phyloP scores from a whole-genome alignment of 179 eudicot species.

The Carnegiea gigantea region DNA sequence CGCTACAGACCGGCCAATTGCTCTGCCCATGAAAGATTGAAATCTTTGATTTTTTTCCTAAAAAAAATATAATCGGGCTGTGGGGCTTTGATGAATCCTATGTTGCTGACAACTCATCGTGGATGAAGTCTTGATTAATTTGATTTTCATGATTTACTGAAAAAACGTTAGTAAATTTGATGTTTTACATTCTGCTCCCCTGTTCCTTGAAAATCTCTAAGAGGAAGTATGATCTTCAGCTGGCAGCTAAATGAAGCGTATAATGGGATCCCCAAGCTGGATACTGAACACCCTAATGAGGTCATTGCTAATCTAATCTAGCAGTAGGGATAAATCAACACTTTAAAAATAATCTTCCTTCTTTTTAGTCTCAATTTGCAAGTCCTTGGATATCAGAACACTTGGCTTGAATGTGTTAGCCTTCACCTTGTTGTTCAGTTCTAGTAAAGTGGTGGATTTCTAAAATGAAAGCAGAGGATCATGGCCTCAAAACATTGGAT shows the following conservation, averaged over 20 bases:
- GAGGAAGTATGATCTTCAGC: not conserved
- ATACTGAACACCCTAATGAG: not conserved
- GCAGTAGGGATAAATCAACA: not conserved
- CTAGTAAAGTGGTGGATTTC: not conserved
- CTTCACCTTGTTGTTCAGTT: not conserved
- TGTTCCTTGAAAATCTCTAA: not conserved
- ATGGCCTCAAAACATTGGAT: not conserved
- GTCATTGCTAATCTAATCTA: not conserved
- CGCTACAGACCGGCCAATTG: not conserved
- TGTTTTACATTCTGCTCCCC: not conserved
- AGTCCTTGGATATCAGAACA: not conserved
- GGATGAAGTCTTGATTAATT: slow-evolving; percentile 3
- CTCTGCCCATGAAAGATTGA: not conserved
- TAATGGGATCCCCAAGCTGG: not conserved
- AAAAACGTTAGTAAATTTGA: not conserved
- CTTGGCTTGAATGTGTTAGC: not conserved
- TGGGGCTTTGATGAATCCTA: slow-evolving; percentile 1
- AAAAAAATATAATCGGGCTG: not conserved
- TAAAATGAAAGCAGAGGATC: not conserved
- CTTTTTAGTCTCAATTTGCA: not conserved
- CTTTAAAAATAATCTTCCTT: not conserved
- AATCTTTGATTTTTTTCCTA: not conserved
- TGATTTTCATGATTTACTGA: not conserved
- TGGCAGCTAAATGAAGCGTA: slow-evolving; percentile 6
- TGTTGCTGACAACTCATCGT: not conserved